phyloP scores from a whole-genome alignment of 169 alveolate genomes.

The Plasmodium fragile region DNA sequence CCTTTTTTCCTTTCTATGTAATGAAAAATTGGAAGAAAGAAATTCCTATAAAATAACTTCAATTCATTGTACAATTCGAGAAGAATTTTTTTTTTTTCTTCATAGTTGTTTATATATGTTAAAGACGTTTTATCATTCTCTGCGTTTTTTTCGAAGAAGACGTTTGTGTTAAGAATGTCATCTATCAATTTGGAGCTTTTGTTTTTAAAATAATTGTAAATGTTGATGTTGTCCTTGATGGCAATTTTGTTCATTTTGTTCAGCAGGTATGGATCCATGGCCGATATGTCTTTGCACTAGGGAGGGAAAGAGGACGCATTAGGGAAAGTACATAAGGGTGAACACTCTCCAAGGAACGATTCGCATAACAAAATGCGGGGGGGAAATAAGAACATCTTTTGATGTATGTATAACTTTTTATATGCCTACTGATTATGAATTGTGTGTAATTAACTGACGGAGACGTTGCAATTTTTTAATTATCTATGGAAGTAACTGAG shows the following conservation, averaged over 20 bases:
- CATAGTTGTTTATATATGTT: slow-evolving; percentile 28
- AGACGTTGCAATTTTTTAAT: not conserved
- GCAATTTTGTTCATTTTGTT: slow-evolving; percentile 56
- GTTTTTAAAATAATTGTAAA: slow-evolving; percentile 60
- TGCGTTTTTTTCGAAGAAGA: slow-evolving; percentile 19
- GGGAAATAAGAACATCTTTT: not conserved
- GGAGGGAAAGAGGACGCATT: not conserved
- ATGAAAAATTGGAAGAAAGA: slow-evolving; percentile 54
- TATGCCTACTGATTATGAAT: not conserved
- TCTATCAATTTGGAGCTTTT: slow-evolving; percentile 25
- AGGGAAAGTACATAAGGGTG: not conserved
- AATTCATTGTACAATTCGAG: slow-evolving; percentile 34
- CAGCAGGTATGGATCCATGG: slow-evolving; percentile 47
- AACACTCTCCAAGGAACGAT: not conserved
- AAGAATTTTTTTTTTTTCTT: slow-evolving; percentile 38
- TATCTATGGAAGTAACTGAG: not conserved
- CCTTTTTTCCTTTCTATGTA: slow-evolving; percentile 57
- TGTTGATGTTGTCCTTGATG: slow-evolving; percentile 31
- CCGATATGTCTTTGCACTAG: slow-evolving; percentile 57
- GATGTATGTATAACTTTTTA: not conserved
- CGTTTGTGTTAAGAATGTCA: slow-evolving; percentile 15
- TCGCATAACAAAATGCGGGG: not conserved
- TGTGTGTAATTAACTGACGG: not conserved
- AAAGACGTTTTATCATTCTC: slow-evolving; percentile 31
- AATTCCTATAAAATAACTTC: slow-evolving; percentile 51